phyloP scores from a whole-genome alignment of 257 asterid genomes.

The Nicotiana benthamiana region DNA sequence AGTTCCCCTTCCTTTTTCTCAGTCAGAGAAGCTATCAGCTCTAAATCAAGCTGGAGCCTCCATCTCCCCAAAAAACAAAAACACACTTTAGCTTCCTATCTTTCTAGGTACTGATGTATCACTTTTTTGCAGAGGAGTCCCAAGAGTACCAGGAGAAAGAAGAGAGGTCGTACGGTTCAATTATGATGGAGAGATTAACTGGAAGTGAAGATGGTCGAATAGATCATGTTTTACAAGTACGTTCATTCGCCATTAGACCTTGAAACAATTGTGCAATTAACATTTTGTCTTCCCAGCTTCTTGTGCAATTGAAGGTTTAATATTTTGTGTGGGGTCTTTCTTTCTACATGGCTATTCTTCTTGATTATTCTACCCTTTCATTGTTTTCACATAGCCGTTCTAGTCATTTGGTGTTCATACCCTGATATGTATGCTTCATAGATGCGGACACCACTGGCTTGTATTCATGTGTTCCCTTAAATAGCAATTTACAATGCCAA shows the following conservation, averaged over 20 bases:
- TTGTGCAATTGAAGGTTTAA: slow-evolving; percentile 2
- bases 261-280: neutral
- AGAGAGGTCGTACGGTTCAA: slow-evolving; percentile 81
- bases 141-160: slow-evolving; percentile 38
- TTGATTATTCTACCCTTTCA: slow-evolving; percentile 2
- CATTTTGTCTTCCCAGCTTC: neutral
- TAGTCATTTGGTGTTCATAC: neutral
- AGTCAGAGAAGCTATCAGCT: neutral
- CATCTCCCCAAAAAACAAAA: neutral
- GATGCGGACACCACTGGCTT: too few relatives aligned
- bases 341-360: neutral
- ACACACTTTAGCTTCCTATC: neutral
- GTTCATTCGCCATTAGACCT: slow-evolving; percentile 8
- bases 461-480: too few relatives aligned
- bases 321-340: neutral
- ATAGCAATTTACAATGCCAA: too few relatives aligned
- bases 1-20: neutral
- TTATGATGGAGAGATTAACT: slow-evolving; percentile 76
- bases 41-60: neutral
- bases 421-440: too few relatives aligned
- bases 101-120: neutral
- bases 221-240: slow-evolving; percentile 88
- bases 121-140: slow-evolving; percentile 48
- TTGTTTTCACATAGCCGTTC: neutral
- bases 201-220: slow-evolving; percentile 71